Base-by-base conservation (phyloP, 2,329 filamentous ascomycete species). In the Fusarium anguioides region DNA sequence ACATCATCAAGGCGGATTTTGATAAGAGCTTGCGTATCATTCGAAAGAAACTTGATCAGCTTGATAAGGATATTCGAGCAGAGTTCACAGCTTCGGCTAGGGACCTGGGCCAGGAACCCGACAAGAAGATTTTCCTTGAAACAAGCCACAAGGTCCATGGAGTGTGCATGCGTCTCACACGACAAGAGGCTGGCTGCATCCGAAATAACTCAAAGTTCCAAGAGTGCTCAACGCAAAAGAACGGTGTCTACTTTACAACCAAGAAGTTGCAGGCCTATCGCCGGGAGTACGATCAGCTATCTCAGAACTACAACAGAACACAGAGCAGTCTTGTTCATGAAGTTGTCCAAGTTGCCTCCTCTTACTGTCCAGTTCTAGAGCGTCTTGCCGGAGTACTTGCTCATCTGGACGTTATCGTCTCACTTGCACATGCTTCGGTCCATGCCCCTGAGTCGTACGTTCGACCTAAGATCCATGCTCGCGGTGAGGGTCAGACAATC, bases 1-100 rank as follows among this genome's bases (percentile, higher is more conserved):
- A 96, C 80, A 95, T 97, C 73, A 99, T 99, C 85, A 99, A 98
- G 80, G 92, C 96, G 1, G 96, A 99, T 75, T 99, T 97, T 68
- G 96, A 99, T 74, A 94, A 97, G 59, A 87, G 89, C 53, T 83
- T 99, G 35, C 89, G 91, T 18, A 88, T 92, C n/a, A 96, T 99
- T 70, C 89, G 93, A 50, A 94, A 92, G 80, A 96, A 95, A 76
- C 87, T 99, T 3, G 95, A 98, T 75, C 93, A 90, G 74, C 82
- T 97, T 26, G 90, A 90, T 66, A 83, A 88, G 40, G 91, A 94
- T 53, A 97, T 99, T 87, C 87, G 94, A 48, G 84, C 84, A 29
- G 95, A 98, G 76, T 96, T 96, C 73, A 82, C 84, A 48, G 84
- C 87, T 27, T 92, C 93, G 1, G 91, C 92, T 10, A 84, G 87